Base-by-base conservation (phyloP, 1,139 yeast species). In the Maudiozyma humilis region DNA sequence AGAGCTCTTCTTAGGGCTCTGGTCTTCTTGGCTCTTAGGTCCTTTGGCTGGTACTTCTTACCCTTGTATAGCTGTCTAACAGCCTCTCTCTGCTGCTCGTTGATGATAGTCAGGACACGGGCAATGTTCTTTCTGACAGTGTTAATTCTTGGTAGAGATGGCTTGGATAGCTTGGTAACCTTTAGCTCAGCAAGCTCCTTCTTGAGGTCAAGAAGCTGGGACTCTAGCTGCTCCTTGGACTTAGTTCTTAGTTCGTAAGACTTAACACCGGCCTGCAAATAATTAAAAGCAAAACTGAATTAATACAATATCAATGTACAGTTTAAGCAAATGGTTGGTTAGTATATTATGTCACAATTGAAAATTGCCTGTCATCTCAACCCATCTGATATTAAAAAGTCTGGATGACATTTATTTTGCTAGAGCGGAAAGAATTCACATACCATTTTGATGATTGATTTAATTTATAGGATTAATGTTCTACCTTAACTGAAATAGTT, bases 1-100 rank as follows among this genome's bases (percentile, higher is more conserved):
- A 91, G 81, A 71, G 82, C 79, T 81, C 97, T 87, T 85, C 98
- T 89, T 74, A 91, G 76, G 73, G 98, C 97, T 82, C 97, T 91
- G 75, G 98, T 91, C 84, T 91, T 86, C 89, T 91, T 91, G 67
- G 87, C 95, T 79, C 97, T 91, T 76, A 91, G 82, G 72, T 89
- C 97, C 80, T 89, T 89, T 78, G 98, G 98, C 72, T 82, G 79
- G 82, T 81, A 85, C 78, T 88, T 89, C 82, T 88, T 88, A 75
- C 89, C 95, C 63, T 79, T 79, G 91, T 88, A 89, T 80, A 85
- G 83, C 69, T 84, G 94, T 74, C 86, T 86, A 70, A 87, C 96
- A 64, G 84, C 82, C 60, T 83, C 89, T 77, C 98, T 89, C 78
- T 88, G 96, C 79, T 85, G 87, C 67, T 81, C 79, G 91, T 86